A percentile compares a stretch with the other conserved stretches of the same genome.
Conservation (phyloP, 1,284 basidiomycete genomes). For the Stygiomarasmius scandens region DNA sequence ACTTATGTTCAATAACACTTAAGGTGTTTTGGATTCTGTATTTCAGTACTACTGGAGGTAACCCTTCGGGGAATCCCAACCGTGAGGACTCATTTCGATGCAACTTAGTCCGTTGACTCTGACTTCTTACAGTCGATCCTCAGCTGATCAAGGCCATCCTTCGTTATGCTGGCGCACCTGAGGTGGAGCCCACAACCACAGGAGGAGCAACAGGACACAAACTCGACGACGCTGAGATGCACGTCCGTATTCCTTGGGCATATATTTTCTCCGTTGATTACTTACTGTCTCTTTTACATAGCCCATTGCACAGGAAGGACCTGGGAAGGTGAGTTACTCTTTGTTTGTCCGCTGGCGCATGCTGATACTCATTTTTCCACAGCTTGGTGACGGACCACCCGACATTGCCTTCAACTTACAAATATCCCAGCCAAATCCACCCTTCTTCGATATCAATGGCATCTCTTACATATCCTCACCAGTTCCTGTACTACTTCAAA, state of each 20-base stretch:
- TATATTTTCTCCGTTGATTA: neutral
- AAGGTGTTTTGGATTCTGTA: too few species aligned
- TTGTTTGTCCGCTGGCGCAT: too few species aligned
- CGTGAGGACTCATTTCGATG: constrained; percentile 19
- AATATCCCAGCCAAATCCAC: constrained; percentile 23
- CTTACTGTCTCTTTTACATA: constrained; percentile 14
- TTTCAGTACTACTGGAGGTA: constrained; percentile 29
- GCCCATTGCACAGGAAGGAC: constrained; percentile 34
- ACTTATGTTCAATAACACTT: too few species aligned
- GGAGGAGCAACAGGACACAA: constrained; percentile 23
- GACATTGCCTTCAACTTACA: constrained; percentile 35
- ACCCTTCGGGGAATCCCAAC: constrained; percentile 31
- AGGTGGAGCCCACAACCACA: constrained; percentile 37
- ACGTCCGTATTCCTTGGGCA: constrained; percentile 24
- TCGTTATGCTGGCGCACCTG: constrained; percentile 46
- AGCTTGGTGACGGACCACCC: constrained; percentile 31
- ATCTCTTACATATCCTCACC: constrained; percentile 36
- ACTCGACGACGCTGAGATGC: constrained; percentile 35
- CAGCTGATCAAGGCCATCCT: constrained; percentile 41
- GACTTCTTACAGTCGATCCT: constrained; percentile 8
- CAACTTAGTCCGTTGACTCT: neutral
- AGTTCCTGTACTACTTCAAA: constrained; percentile 38
- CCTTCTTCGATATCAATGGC: constrained; percentile 41
- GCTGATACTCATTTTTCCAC: too few species aligned
- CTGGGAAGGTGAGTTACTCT: constrained; percentile 22